These are phyloP conservation scores for Colletotrichum tamarilloi DNA, from an alignment of 2,329 filamentous ascomycete genomes.

Conservation along the genomic window DNA sequence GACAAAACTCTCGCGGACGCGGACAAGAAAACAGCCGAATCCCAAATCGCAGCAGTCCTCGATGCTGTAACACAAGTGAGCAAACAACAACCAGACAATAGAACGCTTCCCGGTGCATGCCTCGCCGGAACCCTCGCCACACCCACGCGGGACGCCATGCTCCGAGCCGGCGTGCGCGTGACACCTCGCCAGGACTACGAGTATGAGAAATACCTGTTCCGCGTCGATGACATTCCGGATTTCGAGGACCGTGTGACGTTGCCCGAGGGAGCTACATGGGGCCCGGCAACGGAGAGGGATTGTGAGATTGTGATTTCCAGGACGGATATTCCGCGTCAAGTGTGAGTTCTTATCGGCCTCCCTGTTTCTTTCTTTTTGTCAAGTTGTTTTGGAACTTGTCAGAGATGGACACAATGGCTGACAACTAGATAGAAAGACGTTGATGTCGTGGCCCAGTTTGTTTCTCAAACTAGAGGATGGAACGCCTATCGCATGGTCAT, in stretches of 20 bases:
- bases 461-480: constrained; percentile 58
- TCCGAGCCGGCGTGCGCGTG: constrained; percentile 37
- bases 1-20: constrained; percentile 4
- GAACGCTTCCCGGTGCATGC: constrained; percentile 43
- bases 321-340: constrained; percentile 66
- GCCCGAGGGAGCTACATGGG: constrained; percentile 66
- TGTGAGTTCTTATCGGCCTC: constrained; percentile 46
- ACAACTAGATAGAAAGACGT: constrained; percentile 48
- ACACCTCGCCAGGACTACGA: constrained; percentile 41
- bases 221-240: constrained; percentile 55
- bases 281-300: constrained; percentile 60
- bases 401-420: not conserved
- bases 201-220: constrained; percentile 71
- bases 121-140: constrained; percentile 50
- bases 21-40: constrained; percentile 42
- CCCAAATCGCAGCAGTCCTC: constrained; percentile 47
- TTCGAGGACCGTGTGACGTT: constrained; percentile 41
- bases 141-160: constrained; percentile 36
- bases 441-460: constrained; percentile 57
- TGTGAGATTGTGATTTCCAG: constrained; percentile 64
- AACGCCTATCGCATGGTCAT: constrained; percentile 72
- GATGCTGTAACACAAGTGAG: constrained; percentile 44
- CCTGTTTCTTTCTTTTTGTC: too few relatives aligned
- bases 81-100: constrained; percentile 35
- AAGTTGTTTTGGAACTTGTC: not conserved